Evolutionary conservation across 1,139 yeast genomes (phyloP), one percentile per base, ranked within the genome.

Genomic region (Protomyces inouyei): DNA sequence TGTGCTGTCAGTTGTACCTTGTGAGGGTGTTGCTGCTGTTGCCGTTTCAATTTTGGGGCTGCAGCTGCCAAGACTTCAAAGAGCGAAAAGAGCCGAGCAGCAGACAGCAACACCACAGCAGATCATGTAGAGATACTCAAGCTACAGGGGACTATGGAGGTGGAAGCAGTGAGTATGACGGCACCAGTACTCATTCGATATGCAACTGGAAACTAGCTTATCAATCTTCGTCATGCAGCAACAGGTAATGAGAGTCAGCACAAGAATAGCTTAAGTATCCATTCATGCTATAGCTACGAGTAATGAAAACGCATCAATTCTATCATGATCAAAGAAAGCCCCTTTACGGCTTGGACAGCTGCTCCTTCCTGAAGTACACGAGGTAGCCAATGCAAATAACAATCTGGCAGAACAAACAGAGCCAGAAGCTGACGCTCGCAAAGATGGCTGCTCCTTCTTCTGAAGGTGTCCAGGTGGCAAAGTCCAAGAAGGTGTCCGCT

Each of bases 321-420:
- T 10, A 18, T 18, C 12, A 18, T 10, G 12, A 43, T 21, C 16
- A 43, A 43, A 16, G 48, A n/a, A 28, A 28, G 32, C 32, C 5
- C 32, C 32, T 28, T 21, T 59, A 59, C 12, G 67, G 67, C 57
- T 64, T 61, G 18, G 60, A 57, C 55, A 65, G 36, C 38, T 65
- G 65, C 28, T 65, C 67, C 48, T 64, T 64, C 28, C 67, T 45
- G 64, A 65, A 65, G 57, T 63, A 65, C 18, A 57, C 60, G 18
- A 63, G 55, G 61, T 45, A 65, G 37, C 67, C 67, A 18, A 61
- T 51, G 36, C 63, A 54, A 45, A 65, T 57, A 32, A 57, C 51
- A n/a, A 65, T 32, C 45, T 65, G 67, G 23, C 65, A 63, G 43
- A 63, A 53, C 40, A 65, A 37, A 28, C 66, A 57, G 23, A 65